A percentile compares a stretch with the other conserved stretches of the same genome.
Evolutionary conservation across 1,284 basidiomycete genomes (phyloP).

Genomic region (Irpex sp.): DNA sequence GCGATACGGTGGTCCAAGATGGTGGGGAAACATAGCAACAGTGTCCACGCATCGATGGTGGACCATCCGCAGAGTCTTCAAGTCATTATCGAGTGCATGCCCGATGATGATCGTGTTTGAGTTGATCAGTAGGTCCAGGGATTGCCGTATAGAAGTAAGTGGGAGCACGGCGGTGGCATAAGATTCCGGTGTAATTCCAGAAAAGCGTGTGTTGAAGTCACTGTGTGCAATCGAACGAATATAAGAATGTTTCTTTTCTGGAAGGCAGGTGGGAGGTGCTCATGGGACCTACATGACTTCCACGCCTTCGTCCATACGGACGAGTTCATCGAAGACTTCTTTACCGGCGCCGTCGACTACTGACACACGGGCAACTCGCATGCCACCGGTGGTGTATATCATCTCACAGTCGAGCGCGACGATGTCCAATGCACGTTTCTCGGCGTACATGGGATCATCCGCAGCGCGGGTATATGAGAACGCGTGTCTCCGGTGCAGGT

Average conservation of each 20-base stretch:
- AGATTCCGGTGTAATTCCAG: conserved; percentile 70
- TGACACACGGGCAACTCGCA: conserved; percentile 84
- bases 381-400: conserved; percentile 87
- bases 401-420: conserved; percentile 91
- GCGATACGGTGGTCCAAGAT: conserved; percentile 73
- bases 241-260: background rate
- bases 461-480: conserved; percentile 53
- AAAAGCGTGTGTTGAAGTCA: conserved; percentile 89
- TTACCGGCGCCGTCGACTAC: conserved; percentile 75
- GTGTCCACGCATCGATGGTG: conserved; percentile 85
- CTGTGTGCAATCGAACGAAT: conserved; percentile 36
- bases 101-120: conserved; percentile 82
- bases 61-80: conserved; percentile 82
- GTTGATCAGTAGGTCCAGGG: conserved; percentile 69
- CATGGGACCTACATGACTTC: conserved; percentile 64
- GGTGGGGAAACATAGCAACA: conserved; percentile 79
- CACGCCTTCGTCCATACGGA: conserved; percentile 76
- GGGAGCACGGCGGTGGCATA: conserved; percentile 56
- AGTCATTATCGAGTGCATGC: conserved; percentile 86
- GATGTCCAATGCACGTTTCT: conserved; percentile 59
- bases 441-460: conserved; percentile 9
- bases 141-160: conserved; percentile 60
- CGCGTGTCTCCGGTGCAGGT: conserved; percentile 70
- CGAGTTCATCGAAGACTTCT: conserved; percentile 78
- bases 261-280: background rate